Evolutionary conservation across 2,329 filamentous ascomycete species (phyloP), one percentile per base, ranked within the genome.

Genomic region (Passalora sequoiae): DNA sequence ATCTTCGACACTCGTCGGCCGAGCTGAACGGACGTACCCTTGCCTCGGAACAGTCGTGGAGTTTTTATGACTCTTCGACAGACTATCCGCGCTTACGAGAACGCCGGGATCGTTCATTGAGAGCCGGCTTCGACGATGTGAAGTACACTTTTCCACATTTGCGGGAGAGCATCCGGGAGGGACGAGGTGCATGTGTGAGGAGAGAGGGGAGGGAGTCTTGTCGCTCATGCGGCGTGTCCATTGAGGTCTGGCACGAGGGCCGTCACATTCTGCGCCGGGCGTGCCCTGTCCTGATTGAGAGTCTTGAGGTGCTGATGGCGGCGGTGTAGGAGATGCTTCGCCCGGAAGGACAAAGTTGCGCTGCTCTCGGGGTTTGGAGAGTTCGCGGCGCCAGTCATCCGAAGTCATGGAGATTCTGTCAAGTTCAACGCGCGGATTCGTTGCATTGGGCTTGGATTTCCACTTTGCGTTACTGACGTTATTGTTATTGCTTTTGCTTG

Each of bases 311-410:
- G 51, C 54, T 6, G 45, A 38, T 1, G 46, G 48, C 13, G 47
- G 59, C 12, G 62, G 62, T n/a, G 62, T 64, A 3, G 62, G 59
- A 6, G 60, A 60, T 15, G 58, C 61, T 51, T 65, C 61, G 19
- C 57, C 59, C 0, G 62, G 60, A 1, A 59, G 39, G 2, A 63
- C 60, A 48, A 54, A 65, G 6, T 43, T 54, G 20, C 61, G 48
- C 38, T 63, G 46, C 29, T 62, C 49, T 15, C 58, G 46, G 4
- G 61, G 60, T 21, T 58, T 52, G 12, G 54, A 50, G 46, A 61
- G 43, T 42, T 63, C 49, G 9, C 50, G 46, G 10, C 38, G 41
- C 37, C 50, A 57, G 35, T 55, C 50, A 17, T 33, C 24, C 25
- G 51, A 47, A 38, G 41, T 49, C 27, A 49, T 40, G 8, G 50